Percentiles rank a stretch among this genome's conserved stretches.
Conservation (phyloP, 2,329 filamentous ascomycete genomes). For the Pseudogymnoascus verrucosus region DNA sequence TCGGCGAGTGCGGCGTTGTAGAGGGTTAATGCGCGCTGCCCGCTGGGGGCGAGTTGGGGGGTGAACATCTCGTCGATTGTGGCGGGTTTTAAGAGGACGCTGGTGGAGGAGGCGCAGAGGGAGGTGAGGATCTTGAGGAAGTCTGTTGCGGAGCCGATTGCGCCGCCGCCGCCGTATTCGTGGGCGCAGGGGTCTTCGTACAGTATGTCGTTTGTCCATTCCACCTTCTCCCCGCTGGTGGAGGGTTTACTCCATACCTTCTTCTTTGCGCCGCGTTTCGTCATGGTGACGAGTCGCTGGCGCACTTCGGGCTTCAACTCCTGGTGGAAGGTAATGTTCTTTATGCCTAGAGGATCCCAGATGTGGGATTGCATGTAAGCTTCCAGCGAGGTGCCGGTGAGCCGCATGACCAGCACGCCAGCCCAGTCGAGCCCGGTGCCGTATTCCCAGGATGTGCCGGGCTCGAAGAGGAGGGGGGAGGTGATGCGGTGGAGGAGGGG, state of each 20-base stretch:
- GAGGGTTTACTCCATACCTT: background rate
- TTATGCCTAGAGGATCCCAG: constrained; percentile 21
- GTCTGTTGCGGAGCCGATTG: constrained; percentile 30
- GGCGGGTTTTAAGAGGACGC: constrained; percentile 31
- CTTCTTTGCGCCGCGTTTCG: constrained; percentile 3
- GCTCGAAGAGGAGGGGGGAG: constrained; percentile 52
- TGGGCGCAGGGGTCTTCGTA: constrained; percentile 14
- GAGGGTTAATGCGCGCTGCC: constrained; percentile 20
- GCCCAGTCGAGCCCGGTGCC: constrained; percentile 46
- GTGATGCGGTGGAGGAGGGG: background rate
- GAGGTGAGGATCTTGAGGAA: constrained; percentile 40
- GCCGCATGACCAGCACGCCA: constrained; percentile 40
- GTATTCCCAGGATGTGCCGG: constrained; percentile 55
- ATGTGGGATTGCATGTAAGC: constrained; percentile 19
- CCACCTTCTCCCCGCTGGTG: constrained; percentile 9
- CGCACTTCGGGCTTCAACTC: constrained; percentile 18
- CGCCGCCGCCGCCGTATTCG: constrained; percentile 31
- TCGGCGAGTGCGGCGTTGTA: constrained; percentile 19
- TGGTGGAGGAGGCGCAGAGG: constrained; percentile 30
- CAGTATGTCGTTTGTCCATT: constrained; percentile 7
- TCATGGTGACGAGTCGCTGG: constrained; percentile 16
- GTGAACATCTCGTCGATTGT: constrained; percentile 39
- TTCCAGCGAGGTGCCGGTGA: constrained; percentile 16
- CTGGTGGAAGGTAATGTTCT: constrained; percentile 19
- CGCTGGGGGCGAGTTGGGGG: constrained; percentile 36